phyloP scores from a whole-genome alignment of 495 filamentous ascomycete species.

The Penicillium malachiteum region DNA sequence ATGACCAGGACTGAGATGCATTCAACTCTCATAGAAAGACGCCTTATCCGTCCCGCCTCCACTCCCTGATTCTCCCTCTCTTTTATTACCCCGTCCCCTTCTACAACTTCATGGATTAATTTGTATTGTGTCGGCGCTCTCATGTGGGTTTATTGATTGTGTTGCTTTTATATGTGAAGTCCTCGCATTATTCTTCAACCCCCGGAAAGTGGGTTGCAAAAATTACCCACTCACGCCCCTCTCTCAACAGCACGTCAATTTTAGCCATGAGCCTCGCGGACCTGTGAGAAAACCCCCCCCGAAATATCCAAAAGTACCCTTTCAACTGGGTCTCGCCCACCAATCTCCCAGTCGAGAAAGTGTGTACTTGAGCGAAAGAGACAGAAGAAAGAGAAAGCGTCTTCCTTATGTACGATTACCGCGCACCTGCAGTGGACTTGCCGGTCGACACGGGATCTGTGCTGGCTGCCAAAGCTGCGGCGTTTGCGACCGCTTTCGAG shows the following conservation, averaged over 20 bases:
- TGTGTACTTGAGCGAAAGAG: neutral
- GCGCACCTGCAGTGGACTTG: constrained; percentile 28
- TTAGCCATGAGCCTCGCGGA: constrained; percentile 26
- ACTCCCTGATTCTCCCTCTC: constrained; percentile 12
- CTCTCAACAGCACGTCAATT: constrained; percentile 10
- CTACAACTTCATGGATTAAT: constrained; percentile 2
- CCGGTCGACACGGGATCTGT: constrained; percentile 34
- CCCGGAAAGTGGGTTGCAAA: constrained; percentile 21
- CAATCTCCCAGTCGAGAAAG: neutral
- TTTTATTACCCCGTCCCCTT: neutral
- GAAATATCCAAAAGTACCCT: neutral
- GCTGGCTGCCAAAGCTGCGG: constrained; percentile 34
- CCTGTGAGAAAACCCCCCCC: constrained; percentile 14
- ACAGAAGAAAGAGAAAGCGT: neutral
- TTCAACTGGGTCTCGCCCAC: neutral
- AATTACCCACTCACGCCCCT: constrained; percentile 23
- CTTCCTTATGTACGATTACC: constrained; percentile 37
- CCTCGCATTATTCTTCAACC: constrained; percentile 3
- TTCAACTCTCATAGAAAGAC: constrained; percentile 5
- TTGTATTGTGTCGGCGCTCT: neutral
- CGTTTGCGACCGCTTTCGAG: constrained; percentile 47
- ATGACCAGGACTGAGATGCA: neutral
- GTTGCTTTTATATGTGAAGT: neutral
- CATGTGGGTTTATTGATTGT: neutral
- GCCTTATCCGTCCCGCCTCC: constrained; percentile 27